Base-by-base conservation (phyloP, 1,284 basidiomycete species). In the Trichosporon coremiiforme region DNA sequence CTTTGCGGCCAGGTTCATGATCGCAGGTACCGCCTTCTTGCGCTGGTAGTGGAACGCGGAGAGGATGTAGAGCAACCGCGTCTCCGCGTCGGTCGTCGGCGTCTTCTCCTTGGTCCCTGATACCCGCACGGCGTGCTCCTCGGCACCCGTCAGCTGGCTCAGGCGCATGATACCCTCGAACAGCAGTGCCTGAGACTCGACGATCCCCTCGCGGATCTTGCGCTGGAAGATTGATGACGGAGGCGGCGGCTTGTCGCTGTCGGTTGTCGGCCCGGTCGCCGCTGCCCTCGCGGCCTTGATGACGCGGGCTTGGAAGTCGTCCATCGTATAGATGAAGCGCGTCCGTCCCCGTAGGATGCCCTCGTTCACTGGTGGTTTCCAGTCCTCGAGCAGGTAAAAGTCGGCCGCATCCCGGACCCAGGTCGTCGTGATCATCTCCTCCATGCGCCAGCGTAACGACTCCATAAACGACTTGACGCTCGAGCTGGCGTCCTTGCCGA, bases 361-460 rank as follows among this genome's bases (percentile, higher is more conserved):
- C 75, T 60, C 66, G 78, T 74, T 84, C 79, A 85, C 80, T 4
- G 85, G 72, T 70, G 89, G 85, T 15, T 87, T 85, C 95, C 95
- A 98, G 55, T 89, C 89, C 80, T 99, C 97, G 22, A 98, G 86
- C 69, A 89, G 86, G 82, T 94, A 91, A 78, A 98, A 91, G 9
- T 91, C 82, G 71, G 89, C 89, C 0, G 95, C 90, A 79, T 99
- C 96, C 85, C 90, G 87, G 57, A 92, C 80, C 97, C 97, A 99
- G 10, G 88, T 86, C 22, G 86, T 86, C 65, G 91, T 88, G 20
- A 98, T 86, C 35, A 92, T 87, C 78, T 96, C 93, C 65, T 89
- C 89, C 81, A 98, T 95, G 74, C 90, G 88, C 92, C 95, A 98
- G 74, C 92, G 88, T 15, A 90, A 88, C 73, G 90, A 94, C 71